Percentiles rank a stretch among this genome's conserved stretches.
phyloP scores from a whole-genome alignment of 129 eudicot species.

The Centella asiatica region DNA sequence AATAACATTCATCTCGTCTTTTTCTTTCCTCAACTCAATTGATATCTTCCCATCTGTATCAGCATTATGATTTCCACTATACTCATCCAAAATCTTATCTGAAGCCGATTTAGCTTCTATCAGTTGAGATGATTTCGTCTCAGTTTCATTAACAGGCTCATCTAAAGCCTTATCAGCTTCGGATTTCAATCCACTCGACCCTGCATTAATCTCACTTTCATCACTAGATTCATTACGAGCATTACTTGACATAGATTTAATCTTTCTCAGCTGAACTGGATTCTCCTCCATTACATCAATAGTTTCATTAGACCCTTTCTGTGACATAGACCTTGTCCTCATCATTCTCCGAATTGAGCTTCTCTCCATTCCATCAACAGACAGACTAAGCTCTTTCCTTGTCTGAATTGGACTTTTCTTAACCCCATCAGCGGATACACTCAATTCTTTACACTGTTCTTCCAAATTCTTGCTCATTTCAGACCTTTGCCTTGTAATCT shows the following conservation, averaged over 20 bases:
- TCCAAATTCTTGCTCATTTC: neutral
- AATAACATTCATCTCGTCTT: slow-evolving; percentile 9
- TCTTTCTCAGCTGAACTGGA: slow-evolving; percentile 26
- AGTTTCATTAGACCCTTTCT: neutral
- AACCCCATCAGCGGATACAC: neutral
- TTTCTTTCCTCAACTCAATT: slow-evolving; percentile 17
- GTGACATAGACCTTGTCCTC: slow-evolving; percentile 2
- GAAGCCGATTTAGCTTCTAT: neutral
- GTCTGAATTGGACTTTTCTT: slow-evolving; percentile 43
- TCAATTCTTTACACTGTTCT: slow-evolving; percentile 1
- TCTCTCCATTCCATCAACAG: slow-evolving; percentile 11
- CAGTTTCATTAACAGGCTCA: slow-evolving; percentile 8
- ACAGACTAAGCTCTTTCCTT: slow-evolving; percentile 11
- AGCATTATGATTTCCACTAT: neutral
- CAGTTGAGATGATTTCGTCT: slow-evolving; percentile 4
- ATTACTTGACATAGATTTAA: slow-evolving; percentile 24
- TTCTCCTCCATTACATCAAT: slow-evolving; percentile 24
- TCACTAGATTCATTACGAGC: slow-evolving; percentile 12
- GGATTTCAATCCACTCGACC: slow-evolving; percentile 20
- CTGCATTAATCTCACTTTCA: slow-evolving; percentile 15
- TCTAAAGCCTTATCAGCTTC: slow-evolving; percentile 10
- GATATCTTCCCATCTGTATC: neutral
- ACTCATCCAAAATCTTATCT: neutral
- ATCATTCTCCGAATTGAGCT: slow-evolving; percentile 6
- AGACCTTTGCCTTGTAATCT: neutral